phyloP scores from a whole-genome alignment of 257 asterid genomes.

The Primulina eburnea region DNA sequence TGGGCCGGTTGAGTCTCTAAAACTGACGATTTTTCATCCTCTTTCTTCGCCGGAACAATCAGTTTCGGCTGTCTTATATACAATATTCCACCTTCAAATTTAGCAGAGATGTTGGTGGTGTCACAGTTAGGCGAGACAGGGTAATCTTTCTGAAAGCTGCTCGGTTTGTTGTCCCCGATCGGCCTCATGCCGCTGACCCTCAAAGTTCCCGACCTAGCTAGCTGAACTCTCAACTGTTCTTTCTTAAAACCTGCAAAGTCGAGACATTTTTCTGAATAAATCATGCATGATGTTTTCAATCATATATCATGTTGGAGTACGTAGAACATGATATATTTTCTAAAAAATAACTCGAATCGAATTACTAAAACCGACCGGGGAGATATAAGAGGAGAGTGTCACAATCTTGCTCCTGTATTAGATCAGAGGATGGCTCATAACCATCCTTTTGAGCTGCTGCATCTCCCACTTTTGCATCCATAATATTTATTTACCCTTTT shows the following conservation, averaged over 20 bases:
- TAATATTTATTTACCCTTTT: neutral
- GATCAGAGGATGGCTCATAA: conserved; percentile 51
- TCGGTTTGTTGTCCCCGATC: conserved; percentile 28
- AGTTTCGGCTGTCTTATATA: conserved; percentile 51
- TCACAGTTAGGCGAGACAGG: conserved; percentile 45
- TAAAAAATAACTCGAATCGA: neutral
- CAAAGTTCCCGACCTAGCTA: conserved; percentile 34
- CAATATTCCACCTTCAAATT: conserved; percentile 52
- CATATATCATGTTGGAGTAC: no score
- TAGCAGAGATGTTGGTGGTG: conserved; percentile 49
- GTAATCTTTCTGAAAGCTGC: conserved; percentile 50
- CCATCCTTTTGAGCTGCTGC: conserved; percentile 26
- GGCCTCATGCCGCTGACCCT: conserved; percentile 56
- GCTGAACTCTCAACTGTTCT: conserved; percentile 58
- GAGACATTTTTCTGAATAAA: neutral
- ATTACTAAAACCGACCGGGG: conserved; percentile 40
- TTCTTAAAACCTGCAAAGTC: conserved; percentile 46
- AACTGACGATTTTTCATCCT: conserved; percentile 23
- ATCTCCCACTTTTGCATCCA: conserved; percentile 32
- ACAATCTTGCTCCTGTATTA: conserved; percentile 48
- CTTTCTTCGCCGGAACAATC: conserved; percentile 30
- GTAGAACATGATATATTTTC: neutral
- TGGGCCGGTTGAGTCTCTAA: conserved; percentile 19
- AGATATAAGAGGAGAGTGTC: conserved; percentile 54
- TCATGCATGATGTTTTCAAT: neutral